phyloP scores from a whole-genome alignment of 1,284 basidiomycete genomes.

The Rhodotorula sp. region DNA sequence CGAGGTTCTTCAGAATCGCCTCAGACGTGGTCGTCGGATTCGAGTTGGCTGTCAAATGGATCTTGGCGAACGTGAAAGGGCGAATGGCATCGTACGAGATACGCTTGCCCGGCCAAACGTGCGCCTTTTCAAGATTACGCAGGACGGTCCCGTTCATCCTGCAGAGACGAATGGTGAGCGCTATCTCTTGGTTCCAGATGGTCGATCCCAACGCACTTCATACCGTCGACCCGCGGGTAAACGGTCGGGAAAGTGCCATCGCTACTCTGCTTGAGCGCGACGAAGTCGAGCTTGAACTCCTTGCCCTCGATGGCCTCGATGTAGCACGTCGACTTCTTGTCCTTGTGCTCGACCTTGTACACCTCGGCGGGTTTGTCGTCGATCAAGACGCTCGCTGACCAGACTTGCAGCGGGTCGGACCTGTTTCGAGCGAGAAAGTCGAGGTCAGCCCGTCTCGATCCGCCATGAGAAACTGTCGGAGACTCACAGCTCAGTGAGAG shows the following conservation, averaged over 20 bases:
- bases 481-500: too few species aligned
- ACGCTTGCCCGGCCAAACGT: neutral
- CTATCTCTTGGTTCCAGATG: too few species aligned
- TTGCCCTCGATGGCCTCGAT: conserved; percentile 18
- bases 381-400: neutral
- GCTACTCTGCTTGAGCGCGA: fast-evolving
- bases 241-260: neutral
- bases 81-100: neutral
- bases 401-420: neutral
- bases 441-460: neutral
- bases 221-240: neutral
- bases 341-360: conserved; percentile 2
- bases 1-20: conserved; percentile 20
- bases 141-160: neutral
- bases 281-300: conserved; percentile 4
- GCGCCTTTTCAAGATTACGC: too few species aligned
- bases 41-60: conserved; percentile 30
- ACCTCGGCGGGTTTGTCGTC: neutral
- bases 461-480: too few species aligned
- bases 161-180: too few species aligned
- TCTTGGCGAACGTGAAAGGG: conserved; percentile 22
- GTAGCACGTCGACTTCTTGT: conserved; percentile 6
- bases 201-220: neutral
- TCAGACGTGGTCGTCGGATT: conserved; percentile 11
- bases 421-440: neutral